Percentiles rank a stretch among this genome's conserved stretches.
Evolutionary conservation across 164 flowering plant species (phyloP).

Genomic region (Chloranthus sessilifolius): DNA sequence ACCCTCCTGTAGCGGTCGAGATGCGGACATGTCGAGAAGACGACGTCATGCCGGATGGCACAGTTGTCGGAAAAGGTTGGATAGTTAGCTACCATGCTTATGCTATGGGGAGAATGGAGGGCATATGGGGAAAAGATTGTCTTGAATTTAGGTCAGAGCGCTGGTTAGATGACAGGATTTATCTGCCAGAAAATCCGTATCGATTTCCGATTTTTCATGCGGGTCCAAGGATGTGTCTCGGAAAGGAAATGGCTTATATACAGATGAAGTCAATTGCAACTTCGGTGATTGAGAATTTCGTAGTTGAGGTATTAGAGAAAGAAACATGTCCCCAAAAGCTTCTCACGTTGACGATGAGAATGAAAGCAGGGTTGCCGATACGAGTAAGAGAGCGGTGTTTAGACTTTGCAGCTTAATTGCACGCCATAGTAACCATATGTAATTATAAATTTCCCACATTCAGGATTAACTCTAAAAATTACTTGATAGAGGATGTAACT

Average conservation of each 20-base stretch:
- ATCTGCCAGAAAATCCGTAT: slow-evolving; percentile 30
- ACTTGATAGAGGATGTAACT: no score
- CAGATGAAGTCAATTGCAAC: slow-evolving; percentile 56
- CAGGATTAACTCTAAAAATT: no score
- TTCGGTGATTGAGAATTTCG: slow-evolving; percentile 35
- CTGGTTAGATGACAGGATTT: slow-evolving; percentile 39
- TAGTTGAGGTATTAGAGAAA: slow-evolving; percentile 26
- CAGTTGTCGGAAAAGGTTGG: slow-evolving; percentile 38
- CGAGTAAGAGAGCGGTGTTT: slow-evolving; percentile 9
- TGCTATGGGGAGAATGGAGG: slow-evolving; percentile 57
- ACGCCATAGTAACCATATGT: no score
- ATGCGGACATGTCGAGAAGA: slow-evolving; percentile 28
- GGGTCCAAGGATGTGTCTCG: slow-evolving; percentile 49
- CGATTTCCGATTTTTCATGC: slow-evolving; percentile 41
- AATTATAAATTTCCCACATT: no score
- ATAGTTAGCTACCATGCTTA: slow-evolving; percentile 30
- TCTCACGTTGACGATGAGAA: slow-evolving; percentile 28
- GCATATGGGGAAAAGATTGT: slow-evolving; percentile 53
- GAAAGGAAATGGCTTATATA: slow-evolving; percentile 53
- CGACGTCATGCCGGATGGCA: slow-evolving; percentile 57
- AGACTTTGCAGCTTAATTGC: no score
- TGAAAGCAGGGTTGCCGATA: slow-evolving; percentile 45
- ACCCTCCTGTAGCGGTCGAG: slow-evolving; percentile 52
- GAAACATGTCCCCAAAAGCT: slow-evolving; percentile 29
- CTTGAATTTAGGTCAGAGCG: slow-evolving; percentile 40